A percentile compares a stretch with the other conserved stretches of the same genome.
phyloP scores from a whole-genome alignment of 2,329 filamentous ascomycete genomes.

The Phyllosticta citrichinensis region DNA sequence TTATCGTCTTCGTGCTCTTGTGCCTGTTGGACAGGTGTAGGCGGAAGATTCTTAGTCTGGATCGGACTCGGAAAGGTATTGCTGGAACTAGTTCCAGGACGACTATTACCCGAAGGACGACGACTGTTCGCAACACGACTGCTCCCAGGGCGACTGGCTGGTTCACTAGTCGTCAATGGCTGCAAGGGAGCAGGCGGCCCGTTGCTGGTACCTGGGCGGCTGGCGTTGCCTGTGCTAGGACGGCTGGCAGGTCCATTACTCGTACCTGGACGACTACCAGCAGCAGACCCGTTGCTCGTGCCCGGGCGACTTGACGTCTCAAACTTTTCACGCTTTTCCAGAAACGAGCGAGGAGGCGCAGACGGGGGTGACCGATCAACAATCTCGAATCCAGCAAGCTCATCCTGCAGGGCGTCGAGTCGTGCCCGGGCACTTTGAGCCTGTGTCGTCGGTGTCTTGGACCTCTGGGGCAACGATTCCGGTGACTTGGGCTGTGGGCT shows the following conservation, averaged over 20 bases:
- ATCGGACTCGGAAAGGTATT: background rate
- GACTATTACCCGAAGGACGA: background rate
- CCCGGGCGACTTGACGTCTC: slow-evolving; percentile 13
- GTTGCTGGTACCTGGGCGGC: background rate
- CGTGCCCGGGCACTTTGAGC: background rate
- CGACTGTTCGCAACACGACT: background rate
- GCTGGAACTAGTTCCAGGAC: background rate
- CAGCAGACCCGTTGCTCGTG: background rate
- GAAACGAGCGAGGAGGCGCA: slow-evolving; percentile 15
- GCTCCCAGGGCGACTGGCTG: background rate
- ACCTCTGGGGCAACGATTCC: background rate
- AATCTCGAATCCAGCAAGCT: background rate
- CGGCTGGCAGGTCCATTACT: background rate
- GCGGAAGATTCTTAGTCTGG: background rate
- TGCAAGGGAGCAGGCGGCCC: background rate
- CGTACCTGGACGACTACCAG: background rate
- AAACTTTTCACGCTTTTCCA: slow-evolving; percentile 26
- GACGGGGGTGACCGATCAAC: background rate
- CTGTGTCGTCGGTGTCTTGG: background rate
- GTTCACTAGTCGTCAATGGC: background rate
- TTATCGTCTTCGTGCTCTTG: background rate
- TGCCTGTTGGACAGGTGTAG: background rate
- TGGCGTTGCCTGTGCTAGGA: background rate
- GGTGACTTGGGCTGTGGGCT: background rate
- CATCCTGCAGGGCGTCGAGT: background rate